Base-by-base conservation (phyloP, 2,329 filamentous ascomycete species). In the Beauveria caledonica region DNA sequence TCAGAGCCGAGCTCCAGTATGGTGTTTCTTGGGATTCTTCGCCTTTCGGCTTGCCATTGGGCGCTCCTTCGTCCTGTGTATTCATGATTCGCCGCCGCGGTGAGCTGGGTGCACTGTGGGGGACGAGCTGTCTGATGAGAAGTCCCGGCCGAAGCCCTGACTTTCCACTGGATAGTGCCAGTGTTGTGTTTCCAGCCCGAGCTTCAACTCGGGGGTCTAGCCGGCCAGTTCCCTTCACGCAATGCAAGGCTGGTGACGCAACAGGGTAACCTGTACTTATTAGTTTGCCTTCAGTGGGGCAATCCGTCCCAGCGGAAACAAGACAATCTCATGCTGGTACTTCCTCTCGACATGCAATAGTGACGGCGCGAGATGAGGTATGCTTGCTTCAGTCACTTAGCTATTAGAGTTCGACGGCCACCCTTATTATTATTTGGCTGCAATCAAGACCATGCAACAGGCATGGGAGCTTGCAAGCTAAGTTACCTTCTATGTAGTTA, bases 1-100 rank as follows among this genome's bases (percentile, higher is more conserved):
- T 83, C 42, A 86, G 81, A 36, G 84, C 82, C 19, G 80, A 83
- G 48, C 79, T 80, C 33, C 86, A 71, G 66, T 85, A 86, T 2
- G 82, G 45, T 25, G 83, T 71, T 79, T 85, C 68, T 86, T 83
- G 39, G 71, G 63, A 71, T 81, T 84, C 71, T 78, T 81, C 40
- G 80, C 78, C 49, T 66, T 68, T 44, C 70, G 62, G 46, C 65
- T 67, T 42, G 74, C 68, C 46, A 74, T 70, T 77, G 78, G 79
- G 19, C 60, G 69, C 33, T n/a, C 9, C 33, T 23, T 44, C 17
- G 8, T 19, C 58, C 62, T 39, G 51, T 29, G 46, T 21, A 11
- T 42, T 33, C 60, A 51, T 62, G 23, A n/a, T 52, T 17, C 39
- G 46, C 21, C 48, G 25, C 36, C 17, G 23, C 13, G 6, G 33